phyloP scores from a whole-genome alignment of 352 stramenopile genomes.

The Albugo candida region DNA sequence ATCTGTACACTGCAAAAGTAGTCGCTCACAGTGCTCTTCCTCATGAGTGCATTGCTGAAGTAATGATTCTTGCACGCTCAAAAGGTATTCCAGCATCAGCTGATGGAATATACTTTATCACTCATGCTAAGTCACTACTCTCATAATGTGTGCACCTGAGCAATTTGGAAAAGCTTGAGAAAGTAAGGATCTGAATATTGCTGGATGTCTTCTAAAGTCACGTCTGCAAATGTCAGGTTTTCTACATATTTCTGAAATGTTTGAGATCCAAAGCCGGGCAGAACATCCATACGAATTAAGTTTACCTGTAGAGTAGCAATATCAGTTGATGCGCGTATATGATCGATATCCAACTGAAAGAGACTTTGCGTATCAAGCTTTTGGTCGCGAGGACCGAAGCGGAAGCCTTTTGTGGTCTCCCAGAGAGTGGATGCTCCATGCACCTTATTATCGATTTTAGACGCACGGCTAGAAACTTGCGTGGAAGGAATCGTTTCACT shows the following conservation, averaged over 20 bases:
- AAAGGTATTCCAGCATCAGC: conserved; percentile 64
- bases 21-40: conserved; percentile 44
- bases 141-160: conserved; percentile 19
- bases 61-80: conserved; percentile 71
- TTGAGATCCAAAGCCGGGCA: neutral
- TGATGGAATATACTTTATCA: conserved; percentile 7
- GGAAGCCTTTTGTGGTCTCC: conserved; percentile 47
- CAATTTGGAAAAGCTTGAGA: conserved; percentile 72
- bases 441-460: neutral
- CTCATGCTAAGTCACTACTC: neutral
- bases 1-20: conserved; percentile 33
- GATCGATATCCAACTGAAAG: conserved; percentile 39
- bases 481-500: too few species aligned
- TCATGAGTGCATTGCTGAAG: conserved; percentile 36
- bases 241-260: conserved; percentile 27
- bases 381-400: conserved; percentile 47
- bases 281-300: neutral
- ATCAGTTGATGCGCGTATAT: conserved; percentile 55
- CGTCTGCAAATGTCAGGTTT: conserved; percentile 63
- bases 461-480: too few species aligned
- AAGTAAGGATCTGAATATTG: conserved; percentile 75
- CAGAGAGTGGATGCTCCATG: conserved; percentile 13
- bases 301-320: conserved; percentile 44
- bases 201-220: conserved; percentile 65
- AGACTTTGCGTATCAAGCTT: conserved; percentile 61